Conservation (phyloP, 768 basidiomycete species). For the Suillus spraguei region DNA sequence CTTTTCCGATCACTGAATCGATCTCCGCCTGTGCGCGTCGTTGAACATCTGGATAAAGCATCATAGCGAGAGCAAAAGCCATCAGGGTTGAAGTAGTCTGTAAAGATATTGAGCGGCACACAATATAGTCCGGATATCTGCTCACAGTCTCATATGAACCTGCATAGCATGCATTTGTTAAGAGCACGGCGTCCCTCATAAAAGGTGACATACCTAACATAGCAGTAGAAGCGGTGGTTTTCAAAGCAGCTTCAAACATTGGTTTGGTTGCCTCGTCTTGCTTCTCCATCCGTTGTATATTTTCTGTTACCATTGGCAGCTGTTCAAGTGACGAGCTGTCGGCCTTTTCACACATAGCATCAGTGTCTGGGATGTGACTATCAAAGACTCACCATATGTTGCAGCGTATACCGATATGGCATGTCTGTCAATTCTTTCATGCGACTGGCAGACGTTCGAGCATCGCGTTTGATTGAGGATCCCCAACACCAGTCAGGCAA, state of each 20-base stretch:
- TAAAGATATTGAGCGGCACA: slow-evolving; percentile 2
- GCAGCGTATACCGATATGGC: slow-evolving; percentile 10
- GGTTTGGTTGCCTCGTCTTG: slow-evolving; percentile 10
- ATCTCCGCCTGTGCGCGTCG: slow-evolving; percentile 22
- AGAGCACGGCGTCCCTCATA: background rate
- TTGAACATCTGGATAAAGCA: slow-evolving; percentile 14
- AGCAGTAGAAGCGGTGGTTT: slow-evolving; percentile 15
- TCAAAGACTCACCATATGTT: slow-evolving; percentile 12
- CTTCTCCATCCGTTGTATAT: slow-evolving; percentile 19
- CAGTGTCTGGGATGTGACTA: background rate
- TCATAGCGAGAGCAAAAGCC: slow-evolving; percentile 10
- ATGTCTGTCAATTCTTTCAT: slow-evolving; percentile 1
- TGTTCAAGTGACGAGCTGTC: background rate
- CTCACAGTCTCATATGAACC: slow-evolving; percentile 25
- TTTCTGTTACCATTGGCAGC: slow-evolving; percentile 17
- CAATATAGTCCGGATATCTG: background rate
- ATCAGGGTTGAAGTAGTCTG: slow-evolving; percentile 17
- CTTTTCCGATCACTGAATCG: slow-evolving; percentile 9
- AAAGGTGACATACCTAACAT: slow-evolving; percentile 17
- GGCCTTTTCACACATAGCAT: background rate
- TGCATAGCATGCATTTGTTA: slow-evolving; percentile 4
- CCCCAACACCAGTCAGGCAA: slow-evolving; percentile 20
- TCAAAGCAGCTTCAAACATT: slow-evolving; percentile 13
- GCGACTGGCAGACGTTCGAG: background rate
- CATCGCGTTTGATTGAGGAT: slow-evolving; percentile 12